phyloP scores from a whole-genome alignment of 2,329 filamentous ascomycete genomes.

The Verticillium dahliae region DNA sequence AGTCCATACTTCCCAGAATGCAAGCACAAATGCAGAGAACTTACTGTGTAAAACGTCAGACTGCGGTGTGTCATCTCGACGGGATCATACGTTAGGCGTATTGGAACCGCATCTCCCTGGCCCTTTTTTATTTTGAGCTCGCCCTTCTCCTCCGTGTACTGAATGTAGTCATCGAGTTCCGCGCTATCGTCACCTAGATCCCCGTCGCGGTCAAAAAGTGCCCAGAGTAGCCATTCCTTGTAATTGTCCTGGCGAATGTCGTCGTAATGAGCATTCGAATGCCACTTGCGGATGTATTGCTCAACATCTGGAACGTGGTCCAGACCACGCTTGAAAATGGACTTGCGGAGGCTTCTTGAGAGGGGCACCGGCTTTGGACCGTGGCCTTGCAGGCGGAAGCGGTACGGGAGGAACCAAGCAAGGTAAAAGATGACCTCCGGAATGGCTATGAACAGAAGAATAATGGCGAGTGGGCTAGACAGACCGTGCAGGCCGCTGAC shows the following conservation, averaged over 20 bases:
- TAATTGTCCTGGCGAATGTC: slow-evolving; percentile 62
- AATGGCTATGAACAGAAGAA: slow-evolving; percentile 14
- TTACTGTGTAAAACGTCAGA: slow-evolving; percentile 56
- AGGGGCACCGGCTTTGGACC: slow-evolving; percentile 34
- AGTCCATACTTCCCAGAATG: neutral
- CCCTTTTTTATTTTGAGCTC: slow-evolving; percentile 46
- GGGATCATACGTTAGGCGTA: slow-evolving; percentile 61
- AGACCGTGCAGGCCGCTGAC: slow-evolving; percentile 15
- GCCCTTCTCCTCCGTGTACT: slow-evolving; percentile 45
- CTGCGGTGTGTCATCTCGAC: slow-evolving; percentile 55
- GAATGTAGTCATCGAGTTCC: slow-evolving; percentile 41
- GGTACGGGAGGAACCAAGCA: slow-evolving; percentile 35
- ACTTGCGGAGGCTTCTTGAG: slow-evolving; percentile 39
- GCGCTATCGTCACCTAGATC: slow-evolving; percentile 28
- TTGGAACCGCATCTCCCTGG: slow-evolving; percentile 44
- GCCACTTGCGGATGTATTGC: slow-evolving; percentile 58
- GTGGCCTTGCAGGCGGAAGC: slow-evolving; percentile 25
- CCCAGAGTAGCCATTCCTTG: slow-evolving; percentile 62
- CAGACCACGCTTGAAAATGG: slow-evolving; percentile 50
- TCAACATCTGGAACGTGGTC: slow-evolving; percentile 47
- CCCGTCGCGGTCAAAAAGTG: slow-evolving; percentile 49
- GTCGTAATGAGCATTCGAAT: slow-evolving; percentile 48
- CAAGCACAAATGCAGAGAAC: slow-evolving; percentile 28
- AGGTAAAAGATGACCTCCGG: slow-evolving; percentile 35
- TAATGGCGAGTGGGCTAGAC: slow-evolving; percentile 15